phyloP scores from a whole-genome alignment of 1,284 basidiomycete genomes.

The Coriolopsis trogii region DNA sequence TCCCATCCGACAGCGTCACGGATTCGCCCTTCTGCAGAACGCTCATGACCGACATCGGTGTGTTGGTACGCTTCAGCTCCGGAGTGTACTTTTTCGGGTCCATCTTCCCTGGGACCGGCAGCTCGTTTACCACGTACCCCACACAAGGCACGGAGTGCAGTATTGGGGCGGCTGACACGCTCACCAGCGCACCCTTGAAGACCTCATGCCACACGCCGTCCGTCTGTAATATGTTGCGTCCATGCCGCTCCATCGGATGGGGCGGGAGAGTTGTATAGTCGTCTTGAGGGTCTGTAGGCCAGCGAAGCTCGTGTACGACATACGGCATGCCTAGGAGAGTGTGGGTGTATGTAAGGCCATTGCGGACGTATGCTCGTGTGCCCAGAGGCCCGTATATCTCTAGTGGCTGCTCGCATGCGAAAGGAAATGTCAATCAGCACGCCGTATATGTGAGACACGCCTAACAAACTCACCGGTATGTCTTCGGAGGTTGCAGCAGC shows the following conservation, averaged over 20 bases:
- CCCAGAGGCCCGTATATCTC: slow-evolving; percentile 92
- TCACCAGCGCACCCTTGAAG: slow-evolving; percentile 58
- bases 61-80: slow-evolving; percentile 68
- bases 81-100: slow-evolving; percentile 66
- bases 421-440: too few species aligned
- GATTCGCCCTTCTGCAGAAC: slow-evolving; percentile 69
- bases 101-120: slow-evolving; percentile 77
- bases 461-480: slow-evolving; percentile 23
- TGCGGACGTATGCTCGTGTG: slow-evolving; percentile 82
- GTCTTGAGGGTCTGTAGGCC: slow-evolving; percentile 52
- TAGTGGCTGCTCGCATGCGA: slow-evolving; percentile 47
- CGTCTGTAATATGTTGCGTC: slow-evolving; percentile 65
- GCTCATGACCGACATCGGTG: slow-evolving; percentile 74
- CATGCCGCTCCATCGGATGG: slow-evolving; percentile 62
- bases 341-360: slow-evolving; percentile 71
- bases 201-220: slow-evolving; percentile 78
- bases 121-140: slow-evolving; percentile 82
- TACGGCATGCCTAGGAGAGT: slow-evolving; percentile 74
- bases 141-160: slow-evolving; percentile 82
- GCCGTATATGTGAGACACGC: too few species aligned
- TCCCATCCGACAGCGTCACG: slow-evolving; percentile 80
- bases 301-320: slow-evolving; percentile 89
- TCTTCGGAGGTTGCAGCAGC: slow-evolving; percentile 10
- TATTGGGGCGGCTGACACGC: slow-evolving; percentile 86
- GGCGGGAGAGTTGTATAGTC: slow-evolving; percentile 50